Conservation (phyloP, 2,329 filamentous ascomycete species). For the Ambrosiella beaveri region DNA sequence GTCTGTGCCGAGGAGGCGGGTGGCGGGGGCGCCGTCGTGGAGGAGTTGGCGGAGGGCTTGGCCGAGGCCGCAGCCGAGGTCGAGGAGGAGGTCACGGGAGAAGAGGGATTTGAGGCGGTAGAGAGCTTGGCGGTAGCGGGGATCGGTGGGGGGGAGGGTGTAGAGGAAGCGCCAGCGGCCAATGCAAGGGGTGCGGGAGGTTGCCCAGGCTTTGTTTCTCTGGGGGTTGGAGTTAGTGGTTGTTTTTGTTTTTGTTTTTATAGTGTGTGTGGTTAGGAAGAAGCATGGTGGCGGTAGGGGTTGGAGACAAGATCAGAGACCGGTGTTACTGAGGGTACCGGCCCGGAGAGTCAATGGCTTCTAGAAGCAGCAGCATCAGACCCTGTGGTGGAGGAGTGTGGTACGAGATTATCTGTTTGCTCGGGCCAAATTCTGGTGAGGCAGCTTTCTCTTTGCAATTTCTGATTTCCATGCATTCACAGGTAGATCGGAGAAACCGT, state of each 20-base stretch:
- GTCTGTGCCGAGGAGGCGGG: slow-evolving; percentile 33
- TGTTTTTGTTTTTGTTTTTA: not conserved
- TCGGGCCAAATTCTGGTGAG: not conserved
- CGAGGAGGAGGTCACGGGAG: slow-evolving; percentile 27
- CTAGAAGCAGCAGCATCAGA: not conserved
- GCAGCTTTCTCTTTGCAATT: not conserved
- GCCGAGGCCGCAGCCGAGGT: slow-evolving; percentile 34
- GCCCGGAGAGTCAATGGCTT: not conserved
- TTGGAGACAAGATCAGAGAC: too few species aligned
- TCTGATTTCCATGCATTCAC: not conserved
- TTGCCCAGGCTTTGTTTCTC: slow-evolving; percentile 30
- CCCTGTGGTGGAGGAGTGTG: not conserved
- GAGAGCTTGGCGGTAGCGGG: slow-evolving; percentile 26
- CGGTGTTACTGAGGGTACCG: not conserved
- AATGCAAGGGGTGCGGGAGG: slow-evolving; percentile 28
- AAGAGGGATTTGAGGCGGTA: slow-evolving; percentile 23
- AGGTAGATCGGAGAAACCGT: not conserved
- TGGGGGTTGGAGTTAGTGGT: not conserved
- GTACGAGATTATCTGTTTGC: too few species aligned
- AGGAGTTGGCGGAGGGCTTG: slow-evolving; percentile 33
- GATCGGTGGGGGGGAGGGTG: slow-evolving; percentile 24
- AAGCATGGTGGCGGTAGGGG: not conserved
- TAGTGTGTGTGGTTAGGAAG: not conserved
- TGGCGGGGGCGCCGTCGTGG: slow-evolving; percentile 30
- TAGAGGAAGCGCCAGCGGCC: slow-evolving; percentile 34